These are phyloP conservation scores for Mortierella sp. DNA, from an alignment of 371 early-diverging fungal species.

Conservation along the genomic window DNA sequence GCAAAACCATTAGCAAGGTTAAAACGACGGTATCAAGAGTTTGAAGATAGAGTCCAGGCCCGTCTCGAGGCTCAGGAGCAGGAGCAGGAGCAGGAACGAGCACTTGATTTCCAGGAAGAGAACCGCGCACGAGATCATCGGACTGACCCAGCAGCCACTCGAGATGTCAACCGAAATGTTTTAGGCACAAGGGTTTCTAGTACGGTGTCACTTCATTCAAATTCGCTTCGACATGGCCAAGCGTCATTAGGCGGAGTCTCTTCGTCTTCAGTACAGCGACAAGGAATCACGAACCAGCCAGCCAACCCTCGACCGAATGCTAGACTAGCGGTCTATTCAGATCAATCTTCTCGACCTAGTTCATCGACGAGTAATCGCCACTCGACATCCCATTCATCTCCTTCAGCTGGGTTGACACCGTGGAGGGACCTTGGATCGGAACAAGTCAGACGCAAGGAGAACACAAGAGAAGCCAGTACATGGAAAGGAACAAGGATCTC, in stretches of 20 bases:
- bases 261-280: conserved; percentile 2
- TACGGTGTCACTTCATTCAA: conserved; percentile 24
- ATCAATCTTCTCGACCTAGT: neutral
- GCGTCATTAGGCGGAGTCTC: conserved; percentile 5
- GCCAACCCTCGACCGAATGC: conserved; percentile 16
- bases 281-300: conserved; percentile 3
- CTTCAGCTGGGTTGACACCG: neutral
- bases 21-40: conserved; percentile 52
- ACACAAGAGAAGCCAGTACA: conserved; percentile 52
- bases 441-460: conserved; percentile 59
- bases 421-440: conserved; percentile 51
- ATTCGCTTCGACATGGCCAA: conserved; percentile 11
- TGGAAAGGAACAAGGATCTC: conserved; percentile 65
- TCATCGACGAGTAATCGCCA: neutral
- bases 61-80: conserved; percentile 15
- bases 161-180: conserved; percentile 4
- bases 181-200: conserved; percentile 25
- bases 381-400: neutral
- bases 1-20: conserved; percentile 66
- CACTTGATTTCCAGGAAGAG: conserved; percentile 5
- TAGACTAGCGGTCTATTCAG: conserved; percentile 29
- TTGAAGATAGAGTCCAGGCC: conserved; percentile 44
- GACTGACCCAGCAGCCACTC: conserved; percentile 11
- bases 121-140: neutral
- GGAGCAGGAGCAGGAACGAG: conserved; percentile 19